These are phyloP conservation scores for Cyclotella atomus DNA, from an alignment of 108 stramenopile species.

Conservation along the genomic window DNA sequence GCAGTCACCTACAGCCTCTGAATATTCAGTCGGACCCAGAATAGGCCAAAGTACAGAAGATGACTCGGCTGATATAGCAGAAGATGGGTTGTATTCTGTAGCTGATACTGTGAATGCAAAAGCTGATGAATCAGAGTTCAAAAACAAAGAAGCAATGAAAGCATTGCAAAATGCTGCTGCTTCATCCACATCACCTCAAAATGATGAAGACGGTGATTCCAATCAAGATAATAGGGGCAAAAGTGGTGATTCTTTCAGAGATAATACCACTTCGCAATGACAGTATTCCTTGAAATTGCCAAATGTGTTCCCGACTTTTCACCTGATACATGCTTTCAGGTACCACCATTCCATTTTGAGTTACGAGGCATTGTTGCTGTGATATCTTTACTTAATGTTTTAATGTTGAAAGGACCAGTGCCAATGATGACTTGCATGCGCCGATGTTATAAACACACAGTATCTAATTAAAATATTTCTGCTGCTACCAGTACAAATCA, in stretches of 20 bases:
- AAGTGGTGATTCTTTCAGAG: background rate
- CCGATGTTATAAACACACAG: too few relatives aligned
- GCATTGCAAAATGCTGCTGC: background rate
- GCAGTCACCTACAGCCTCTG: slow-evolving; percentile 3
- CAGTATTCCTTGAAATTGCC: too few relatives aligned
- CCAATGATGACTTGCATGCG: too few relatives aligned
- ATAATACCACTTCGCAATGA: too few relatives aligned
- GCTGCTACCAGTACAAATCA: too few relatives aligned
- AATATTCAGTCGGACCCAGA: background rate
- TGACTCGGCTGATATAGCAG: background rate
- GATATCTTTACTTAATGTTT: too few relatives aligned
- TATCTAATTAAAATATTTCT: too few relatives aligned
- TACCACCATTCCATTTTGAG: too few relatives aligned
- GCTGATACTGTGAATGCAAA: slow-evolving; percentile 13
- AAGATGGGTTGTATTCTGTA: slow-evolving; percentile 1
- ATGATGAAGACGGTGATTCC: background rate
- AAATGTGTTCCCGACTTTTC: too few relatives aligned
- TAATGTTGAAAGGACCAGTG: too few relatives aligned
- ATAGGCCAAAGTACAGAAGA: background rate
- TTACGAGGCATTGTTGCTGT: too few relatives aligned
- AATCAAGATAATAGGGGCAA: background rate
- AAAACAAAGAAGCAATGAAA: background rate
- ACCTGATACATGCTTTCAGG: too few relatives aligned
- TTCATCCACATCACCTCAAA: background rate
- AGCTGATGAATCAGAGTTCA: slow-evolving; percentile 3